A percentile compares a stretch with the other conserved stretches of the same genome.
Evolutionary conservation across 257 asterid genomes (phyloP).

Genomic region (Rauvolfia tetraphylla): DNA sequence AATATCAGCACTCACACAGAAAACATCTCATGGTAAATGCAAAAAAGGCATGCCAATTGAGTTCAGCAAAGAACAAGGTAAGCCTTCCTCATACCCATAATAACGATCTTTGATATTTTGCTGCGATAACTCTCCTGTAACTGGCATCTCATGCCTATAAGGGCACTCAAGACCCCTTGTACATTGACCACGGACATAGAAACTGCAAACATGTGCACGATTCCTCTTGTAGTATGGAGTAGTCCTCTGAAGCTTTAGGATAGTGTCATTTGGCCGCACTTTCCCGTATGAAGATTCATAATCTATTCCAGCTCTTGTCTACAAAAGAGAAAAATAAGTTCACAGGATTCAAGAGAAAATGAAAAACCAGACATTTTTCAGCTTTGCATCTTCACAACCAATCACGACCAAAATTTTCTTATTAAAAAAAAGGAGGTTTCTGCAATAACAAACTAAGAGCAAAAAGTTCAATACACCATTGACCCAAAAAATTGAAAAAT

Average conservation of each 20-base stretch:
- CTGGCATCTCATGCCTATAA: slow-evolving; percentile 98
- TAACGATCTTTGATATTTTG: slow-evolving; percentile 97
- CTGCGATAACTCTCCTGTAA: slow-evolving; percentile 92
- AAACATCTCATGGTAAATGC: too few species aligned
- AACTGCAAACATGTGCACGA: slow-evolving; percentile 97
- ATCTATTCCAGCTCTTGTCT: slow-evolving; percentile 99
- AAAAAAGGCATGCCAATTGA: background rate
- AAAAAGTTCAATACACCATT: background rate
- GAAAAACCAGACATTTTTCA: background rate
- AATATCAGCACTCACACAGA: background rate
- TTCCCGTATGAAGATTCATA: slow-evolving; percentile 94
- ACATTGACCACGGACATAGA: slow-evolving; percentile 91
- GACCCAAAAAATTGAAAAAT: background rate
- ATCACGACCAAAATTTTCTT: background rate
- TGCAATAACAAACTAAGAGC: background rate
- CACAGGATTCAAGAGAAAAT: background rate
- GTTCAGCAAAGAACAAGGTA: background rate
- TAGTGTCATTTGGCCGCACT: slow-evolving; percentile 83
- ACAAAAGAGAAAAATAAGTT: slow-evolving; percentile 20
- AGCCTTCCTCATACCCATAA: slow-evolving; percentile 63
- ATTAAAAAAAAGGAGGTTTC: background rate
- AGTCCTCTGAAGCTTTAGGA: slow-evolving; percentile 92
- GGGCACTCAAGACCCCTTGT: slow-evolving; percentile 99
- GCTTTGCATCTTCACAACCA: background rate
- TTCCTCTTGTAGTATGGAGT: slow-evolving; percentile 95